These are phyloP conservation scores for Mortierella alpina DNA, from an alignment of 192 early-diverging fungal genomes.

Conservation along the genomic window DNA sequence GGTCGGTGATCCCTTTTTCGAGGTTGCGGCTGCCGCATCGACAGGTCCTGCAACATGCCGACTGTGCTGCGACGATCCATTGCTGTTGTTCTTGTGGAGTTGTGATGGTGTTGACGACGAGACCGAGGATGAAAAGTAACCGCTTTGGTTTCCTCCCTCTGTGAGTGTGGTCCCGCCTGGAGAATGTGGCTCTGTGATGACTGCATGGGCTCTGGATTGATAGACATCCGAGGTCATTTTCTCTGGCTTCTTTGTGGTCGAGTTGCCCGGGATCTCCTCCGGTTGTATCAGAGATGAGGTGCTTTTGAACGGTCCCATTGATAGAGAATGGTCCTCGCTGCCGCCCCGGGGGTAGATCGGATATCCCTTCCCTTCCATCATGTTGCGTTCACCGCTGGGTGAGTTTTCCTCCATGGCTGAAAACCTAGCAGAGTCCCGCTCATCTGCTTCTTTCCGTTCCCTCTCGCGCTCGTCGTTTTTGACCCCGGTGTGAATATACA, in stretches of 20 bases:
- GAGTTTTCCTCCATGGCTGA: conserved; percentile 7
- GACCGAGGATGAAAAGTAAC: conserved; percentile 31
- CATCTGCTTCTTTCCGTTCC: conserved; percentile 1
- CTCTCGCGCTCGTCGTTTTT: conserved; percentile 11
- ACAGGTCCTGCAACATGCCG: background rate
- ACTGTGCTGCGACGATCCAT: conserved; percentile 33
- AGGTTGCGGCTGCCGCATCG: background rate
- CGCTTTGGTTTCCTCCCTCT: conserved; percentile 33
- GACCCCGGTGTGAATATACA: conserved; percentile 36
- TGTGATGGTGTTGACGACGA: conserved; percentile 23
- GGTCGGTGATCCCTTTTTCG: background rate
- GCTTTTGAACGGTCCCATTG: conserved; percentile 42
- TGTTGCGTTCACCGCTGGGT: background rate
- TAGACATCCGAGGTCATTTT: background rate
- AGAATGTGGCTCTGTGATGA: conserved; percentile 18
- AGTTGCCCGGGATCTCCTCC: conserved; percentile 5
- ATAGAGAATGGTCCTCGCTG: conserved; percentile 26
- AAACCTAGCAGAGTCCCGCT: background rate
- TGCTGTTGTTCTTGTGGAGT: conserved; percentile 33
- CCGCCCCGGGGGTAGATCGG: conserved; percentile 8
- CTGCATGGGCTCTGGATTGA: background rate
- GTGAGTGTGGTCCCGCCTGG: conserved; percentile 39
- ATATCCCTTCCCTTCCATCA: conserved; percentile 8
- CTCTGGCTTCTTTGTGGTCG: conserved; percentile 1
- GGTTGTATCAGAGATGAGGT: conserved; percentile 38